Conservation (phyloP, 371 early-diverging fungal genomes). For the Umbelopsis sp. region DNA sequence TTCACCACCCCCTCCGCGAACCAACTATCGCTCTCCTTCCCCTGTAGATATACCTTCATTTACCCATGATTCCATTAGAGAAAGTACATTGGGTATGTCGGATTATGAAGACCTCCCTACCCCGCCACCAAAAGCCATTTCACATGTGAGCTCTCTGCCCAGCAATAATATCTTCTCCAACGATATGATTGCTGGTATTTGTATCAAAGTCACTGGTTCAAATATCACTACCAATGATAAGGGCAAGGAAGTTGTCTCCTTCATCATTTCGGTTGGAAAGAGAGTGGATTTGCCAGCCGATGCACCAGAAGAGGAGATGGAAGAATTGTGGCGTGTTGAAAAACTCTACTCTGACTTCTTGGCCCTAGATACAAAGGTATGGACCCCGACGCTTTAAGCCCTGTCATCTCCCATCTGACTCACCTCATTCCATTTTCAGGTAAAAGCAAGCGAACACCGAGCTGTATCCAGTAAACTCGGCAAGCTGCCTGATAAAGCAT, state of each 20-base stretch:
- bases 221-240: constrained; percentile 69
- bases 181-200: constrained; percentile 39
- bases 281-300: constrained; percentile 18
- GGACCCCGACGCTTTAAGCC: not conserved
- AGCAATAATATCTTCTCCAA: constrained; percentile 20
- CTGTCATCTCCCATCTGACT: too few species aligned
- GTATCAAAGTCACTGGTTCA: constrained; percentile 66
- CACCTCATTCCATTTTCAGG: constrained; percentile 28
- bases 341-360: constrained; percentile 84
- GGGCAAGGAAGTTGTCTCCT: constrained; percentile 67
- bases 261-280: constrained; percentile 50
- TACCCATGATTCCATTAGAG: constrained; percentile 10
- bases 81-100: not conserved
- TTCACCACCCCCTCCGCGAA: constrained; percentile 37
- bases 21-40: not conserved
- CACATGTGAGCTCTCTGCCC: constrained; percentile 2
- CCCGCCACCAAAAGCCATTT: constrained; percentile 16
- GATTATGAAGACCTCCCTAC: constrained; percentile 15
- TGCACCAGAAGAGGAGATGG: constrained; percentile 27
- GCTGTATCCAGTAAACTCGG: constrained; percentile 54
- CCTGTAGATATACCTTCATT: not conserved
- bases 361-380: constrained; percentile 71
- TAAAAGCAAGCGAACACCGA: constrained; percentile 38
- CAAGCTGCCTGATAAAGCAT: constrained; percentile 77
- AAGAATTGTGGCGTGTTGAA: constrained; percentile 80